Evolutionary conservation across 169 alveolate genomes (phyloP).

Genomic region (Plasmodium knowlesi): DNA sequence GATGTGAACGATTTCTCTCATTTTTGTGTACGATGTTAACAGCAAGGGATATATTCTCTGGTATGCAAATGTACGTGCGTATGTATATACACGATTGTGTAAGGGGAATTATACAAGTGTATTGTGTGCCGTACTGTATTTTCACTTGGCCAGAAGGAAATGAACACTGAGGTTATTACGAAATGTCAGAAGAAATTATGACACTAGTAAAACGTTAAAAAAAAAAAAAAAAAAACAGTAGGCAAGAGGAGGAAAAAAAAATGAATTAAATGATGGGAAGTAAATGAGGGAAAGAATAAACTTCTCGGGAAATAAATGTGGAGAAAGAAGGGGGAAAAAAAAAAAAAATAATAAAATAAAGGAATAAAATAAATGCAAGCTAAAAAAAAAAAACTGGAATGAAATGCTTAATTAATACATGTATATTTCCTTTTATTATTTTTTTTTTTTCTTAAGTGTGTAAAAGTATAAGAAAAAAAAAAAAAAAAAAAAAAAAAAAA

Average conservation of each 20-base stretch:
- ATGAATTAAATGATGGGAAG: conserved; percentile 20
- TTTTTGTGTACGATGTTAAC: conserved; percentile 75
- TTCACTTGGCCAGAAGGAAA: background rate
- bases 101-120: background rate
- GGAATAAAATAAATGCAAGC: background rate
- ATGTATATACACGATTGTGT: conserved; percentile 10
- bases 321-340: too few relatives aligned
- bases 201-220: conserved; percentile 9
- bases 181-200: conserved; percentile 19
- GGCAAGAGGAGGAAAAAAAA: background rate
- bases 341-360: background rate
- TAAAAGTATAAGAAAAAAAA: conserved; percentile 4
- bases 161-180: background rate
- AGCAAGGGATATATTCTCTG: conserved; percentile 2
- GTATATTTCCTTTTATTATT: conserved; percentile 25
- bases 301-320: background rate
- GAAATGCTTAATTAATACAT: conserved; percentile 13
- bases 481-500: background rate
- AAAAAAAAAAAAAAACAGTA: conserved; percentile 8
- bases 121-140: background rate
- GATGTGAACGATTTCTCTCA: conserved; percentile 99
- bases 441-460: conserved; percentile 32
- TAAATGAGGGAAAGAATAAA: background rate
- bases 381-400: background rate
- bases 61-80: conserved; percentile 13